Conservation (phyloP, 768 basidiomycete species). For the Mycena capillaripes region DNA sequence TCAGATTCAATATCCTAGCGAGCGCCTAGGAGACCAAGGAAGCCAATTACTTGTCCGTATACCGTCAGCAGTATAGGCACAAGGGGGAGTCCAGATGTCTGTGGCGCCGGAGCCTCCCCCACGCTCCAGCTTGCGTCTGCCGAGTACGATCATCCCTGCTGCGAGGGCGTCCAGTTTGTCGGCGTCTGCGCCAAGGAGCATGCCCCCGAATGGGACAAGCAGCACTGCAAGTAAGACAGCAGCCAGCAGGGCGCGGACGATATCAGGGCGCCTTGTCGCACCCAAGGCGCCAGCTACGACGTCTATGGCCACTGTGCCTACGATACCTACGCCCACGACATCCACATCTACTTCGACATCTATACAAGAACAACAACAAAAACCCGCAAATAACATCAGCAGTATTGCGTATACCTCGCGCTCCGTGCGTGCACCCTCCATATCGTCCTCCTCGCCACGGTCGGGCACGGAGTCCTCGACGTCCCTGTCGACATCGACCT, state of each 20-base stretch:
- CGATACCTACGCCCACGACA: too few species aligned
- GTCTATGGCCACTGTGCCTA: neutral
- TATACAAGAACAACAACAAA: too few species aligned
- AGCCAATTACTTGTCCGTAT: too few species aligned
- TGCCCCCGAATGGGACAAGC: neutral
- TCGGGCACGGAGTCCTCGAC: neutral
- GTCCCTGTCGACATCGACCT: too few species aligned
- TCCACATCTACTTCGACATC: too few species aligned
- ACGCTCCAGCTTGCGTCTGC: slow-evolving; percentile 16
- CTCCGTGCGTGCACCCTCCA: too few species aligned
- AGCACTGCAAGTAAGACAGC: neutral
- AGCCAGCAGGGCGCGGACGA: neutral
- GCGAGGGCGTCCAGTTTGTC: neutral
- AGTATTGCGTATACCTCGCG: too few species aligned
- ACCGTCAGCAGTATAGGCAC: too few species aligned
- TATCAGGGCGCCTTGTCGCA: neutral
- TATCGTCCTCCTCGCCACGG: neutral
- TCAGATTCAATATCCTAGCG: too few species aligned
- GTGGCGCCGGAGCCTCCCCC: slow-evolving; percentile 16
- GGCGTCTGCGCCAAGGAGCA: neutral
- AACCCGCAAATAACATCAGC: too few species aligned
- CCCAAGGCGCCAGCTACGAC: neutral
- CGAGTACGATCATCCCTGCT: neutral
- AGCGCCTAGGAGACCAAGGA: too few species aligned
- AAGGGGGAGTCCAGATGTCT: neutral